Conservation (phyloP, 176 grass and related monocot genomes). For the Cocos nucifera region DNA sequence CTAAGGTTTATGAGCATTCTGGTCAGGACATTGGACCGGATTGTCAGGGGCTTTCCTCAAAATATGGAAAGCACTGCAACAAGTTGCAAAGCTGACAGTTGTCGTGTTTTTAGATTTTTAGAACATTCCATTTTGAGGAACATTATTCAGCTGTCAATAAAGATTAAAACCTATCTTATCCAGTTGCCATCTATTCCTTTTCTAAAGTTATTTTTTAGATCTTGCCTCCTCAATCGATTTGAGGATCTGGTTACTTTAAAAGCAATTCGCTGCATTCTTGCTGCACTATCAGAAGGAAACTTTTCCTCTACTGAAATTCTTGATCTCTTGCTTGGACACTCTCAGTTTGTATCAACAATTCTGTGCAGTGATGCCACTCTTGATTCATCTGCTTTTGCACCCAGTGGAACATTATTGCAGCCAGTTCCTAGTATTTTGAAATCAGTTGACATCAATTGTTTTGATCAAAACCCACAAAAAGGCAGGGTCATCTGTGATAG, state of each 20-base stretch:
- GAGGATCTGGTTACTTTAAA: slow-evolving; percentile 66
- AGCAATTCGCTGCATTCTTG: slow-evolving; percentile 72
- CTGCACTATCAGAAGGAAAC: slow-evolving; percentile 58
- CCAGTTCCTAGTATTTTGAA: slow-evolving; percentile 71
- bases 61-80: slow-evolving; percentile 10
- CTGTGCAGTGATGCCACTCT: slow-evolving; percentile 31
- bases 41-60: slow-evolving; percentile 39
- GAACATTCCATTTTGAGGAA: slow-evolving; percentile 80
- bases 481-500: no score
- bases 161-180: slow-evolving; percentile 40
- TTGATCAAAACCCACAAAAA: slow-evolving; percentile 9
- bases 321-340: slow-evolving; percentile 85
- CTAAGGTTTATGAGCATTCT: slow-evolving; percentile 62
- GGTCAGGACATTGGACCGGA: slow-evolving; percentile 50
- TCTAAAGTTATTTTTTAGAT: slow-evolving; percentile 66
- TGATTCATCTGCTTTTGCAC: slow-evolving; percentile 35
- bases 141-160: slow-evolving; percentile 59
- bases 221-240: slow-evolving; percentile 84
- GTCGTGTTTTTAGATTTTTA: slow-evolving; percentile 26
- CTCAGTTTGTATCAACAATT: slow-evolving; percentile 64
- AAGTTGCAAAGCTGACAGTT: slow-evolving; percentile 15
- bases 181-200: slow-evolving; percentile 58
- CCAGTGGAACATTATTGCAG: slow-evolving; percentile 52
- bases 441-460: slow-evolving; percentile 37
- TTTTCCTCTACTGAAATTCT: slow-evolving; percentile 61